Base-by-base conservation (phyloP, 768 basidiomycete species). In the Lentinula detonsa region DNA sequence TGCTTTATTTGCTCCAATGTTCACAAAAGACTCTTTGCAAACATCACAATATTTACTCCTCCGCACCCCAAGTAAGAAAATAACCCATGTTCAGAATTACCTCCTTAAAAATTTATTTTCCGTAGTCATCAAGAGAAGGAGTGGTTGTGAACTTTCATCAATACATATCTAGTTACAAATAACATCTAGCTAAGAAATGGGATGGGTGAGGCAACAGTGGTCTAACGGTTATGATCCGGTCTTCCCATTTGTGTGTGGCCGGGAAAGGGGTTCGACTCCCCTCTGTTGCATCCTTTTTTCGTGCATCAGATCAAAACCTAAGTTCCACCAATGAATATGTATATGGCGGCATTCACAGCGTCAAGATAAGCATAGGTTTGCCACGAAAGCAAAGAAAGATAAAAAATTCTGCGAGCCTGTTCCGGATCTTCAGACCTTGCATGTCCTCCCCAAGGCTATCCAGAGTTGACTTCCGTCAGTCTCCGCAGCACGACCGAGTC, bases 391-490 rank as follows among this genome's bases (percentile, higher is more conserved):
- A 59, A 59, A 35, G 31, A 10, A 59, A 35, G 28, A 21, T 3
- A 50, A 59, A 59, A 59, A 59, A 48, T 59, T 59, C 18, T 59
- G 40, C 23, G 13, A 59, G 43, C 57, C 57, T 21, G 11, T 8
- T 2, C 4, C 4, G 48, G 57, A 59, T 59, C 46, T 48, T 59
- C 15, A 23, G 57, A 59, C 45, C 37, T 10, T 46, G 2, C 55
- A 18, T 5, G 33, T 40, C 57, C 57, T 59, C 57, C 37, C 43
- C 57, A 50, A 59, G 46, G 46, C 45, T 13, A 48, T 37, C 57
- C 45, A 18, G 16, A 34, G 34, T 59, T 33, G 45, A 33, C 57
- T 34, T 42, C 28, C 57, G 43, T 48, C 57, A 49, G 13, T 16
- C n/a, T 39, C 21, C 42, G 34, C 13, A 35, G 57, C 57, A 59